Evolutionary conservation across 129 eudicot species (phyloP), one percentile per base, ranked within the genome.

Genomic region (Tagetes patula): DNA sequence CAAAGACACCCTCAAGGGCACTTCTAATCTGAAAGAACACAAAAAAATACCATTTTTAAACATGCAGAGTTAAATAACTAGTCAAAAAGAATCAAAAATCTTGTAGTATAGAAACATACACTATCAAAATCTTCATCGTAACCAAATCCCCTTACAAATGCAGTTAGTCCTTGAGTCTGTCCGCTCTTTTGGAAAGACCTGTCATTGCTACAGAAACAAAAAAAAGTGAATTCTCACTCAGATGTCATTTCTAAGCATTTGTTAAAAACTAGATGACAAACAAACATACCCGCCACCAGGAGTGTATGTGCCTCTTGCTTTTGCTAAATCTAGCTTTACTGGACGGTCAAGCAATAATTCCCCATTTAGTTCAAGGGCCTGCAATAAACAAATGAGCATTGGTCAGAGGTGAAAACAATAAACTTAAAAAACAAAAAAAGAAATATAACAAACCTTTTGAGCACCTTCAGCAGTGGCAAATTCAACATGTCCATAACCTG

Each of bases 401-500:
- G 27, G 27, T 20, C 27, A 20, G 27, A 20, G 27, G 27, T 20
- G 27, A 20, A 20, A 20, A 20, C 27, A 20, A 20, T 20, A 0
- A 7, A 13, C 3, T 8, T 0, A 14, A 36, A 67, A 20, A 10
- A 30, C 0, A 4, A 7, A 5, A 9, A 12, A 6, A 1, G 10
- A 5, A 36, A 13, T n/a, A 8, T 45, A 34, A 0, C 30, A 49
- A 73, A 91, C 99, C 91, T 87, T 73, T 49, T 67, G 84, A 20
- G 99, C 99, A 9, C 43, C 89, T 55, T 88, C 96, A 20, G 82
- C 74, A 8, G 97, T 81, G 68, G 87, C 84, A 63, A 95, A 91
- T 67, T 95, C 97, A 78, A 95, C 93, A 75, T 90, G 97, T 7
- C 94, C 99, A 72, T 76, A 95, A 41, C 99, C 99, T 56, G 84